A percentile compares a stretch with the other conserved stretches of the same genome.
Conservation (phyloP, 2,329 filamentous ascomycete genomes). For the Clarireedia hainanense region DNA sequence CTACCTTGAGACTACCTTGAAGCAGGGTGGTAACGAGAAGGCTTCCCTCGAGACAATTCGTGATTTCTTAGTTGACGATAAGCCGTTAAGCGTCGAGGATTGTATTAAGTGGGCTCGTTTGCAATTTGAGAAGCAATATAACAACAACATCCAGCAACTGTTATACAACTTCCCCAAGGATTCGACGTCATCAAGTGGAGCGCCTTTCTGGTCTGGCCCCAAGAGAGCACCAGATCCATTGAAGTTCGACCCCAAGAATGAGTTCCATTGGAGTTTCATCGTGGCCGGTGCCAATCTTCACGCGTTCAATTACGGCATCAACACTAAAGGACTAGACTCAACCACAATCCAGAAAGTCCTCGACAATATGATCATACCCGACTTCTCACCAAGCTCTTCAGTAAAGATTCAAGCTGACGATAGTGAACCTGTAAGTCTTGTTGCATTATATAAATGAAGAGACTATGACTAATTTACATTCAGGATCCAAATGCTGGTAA, state of each 20-base stretch:
- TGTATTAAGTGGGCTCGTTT: constrained; percentile 93
- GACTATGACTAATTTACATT: constrained; percentile 18
- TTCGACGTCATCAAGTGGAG: constrained; percentile 76
- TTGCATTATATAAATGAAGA: too few relatives aligned
- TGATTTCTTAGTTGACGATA: constrained; percentile 85
- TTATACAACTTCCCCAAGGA: constrained; percentile 98
- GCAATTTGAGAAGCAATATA: constrained; percentile 93
- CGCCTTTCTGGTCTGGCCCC: constrained; percentile 95
- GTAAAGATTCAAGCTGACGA: constrained; percentile 98
- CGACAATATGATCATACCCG: constrained; percentile 89
- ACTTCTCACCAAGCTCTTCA: constrained; percentile 81
- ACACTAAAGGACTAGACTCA: constrained; percentile 65
- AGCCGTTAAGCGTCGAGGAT: constrained; percentile 87
- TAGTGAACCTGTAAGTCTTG: constrained; percentile 64
- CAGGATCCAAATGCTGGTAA: constrained; percentile 65
- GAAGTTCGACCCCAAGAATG: constrained; percentile 78
- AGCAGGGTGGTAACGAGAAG: constrained; percentile 93
- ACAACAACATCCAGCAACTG: constrained; percentile 92
- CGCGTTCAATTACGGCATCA: constrained; percentile 97
- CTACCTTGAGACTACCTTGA: constrained; percentile 78
- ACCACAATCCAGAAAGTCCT: constrained; percentile 71
- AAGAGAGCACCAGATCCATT: constrained; percentile 92
- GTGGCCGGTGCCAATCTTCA: constrained; percentile 86
- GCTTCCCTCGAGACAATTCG: constrained; percentile 83
- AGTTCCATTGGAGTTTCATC: constrained; percentile 82